phyloP scores from a whole-genome alignment of 768 basidiomycete species.

The Lentinula sp. region DNA sequence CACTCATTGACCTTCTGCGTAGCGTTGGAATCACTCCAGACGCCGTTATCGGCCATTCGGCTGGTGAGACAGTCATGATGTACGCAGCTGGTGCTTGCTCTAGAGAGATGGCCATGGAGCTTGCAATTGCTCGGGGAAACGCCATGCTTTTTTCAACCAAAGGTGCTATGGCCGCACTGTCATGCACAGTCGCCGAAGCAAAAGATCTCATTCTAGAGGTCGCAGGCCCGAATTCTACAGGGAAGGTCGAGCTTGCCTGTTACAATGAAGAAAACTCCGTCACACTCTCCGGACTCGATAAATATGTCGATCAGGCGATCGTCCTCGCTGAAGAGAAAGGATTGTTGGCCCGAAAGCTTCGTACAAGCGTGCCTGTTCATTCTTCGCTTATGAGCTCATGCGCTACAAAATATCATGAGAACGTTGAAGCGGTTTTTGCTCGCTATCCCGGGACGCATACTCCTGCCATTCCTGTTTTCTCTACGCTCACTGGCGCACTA shows the following conservation, averaged over 20 bases:
- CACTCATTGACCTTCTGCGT: constrained; percentile 32
- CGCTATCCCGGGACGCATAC: constrained; percentile 20
- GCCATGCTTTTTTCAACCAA: constrained; percentile 24
- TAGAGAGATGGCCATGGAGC: constrained; percentile 33
- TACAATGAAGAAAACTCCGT: constrained; percentile 32
- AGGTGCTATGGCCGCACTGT: constrained; percentile 39
- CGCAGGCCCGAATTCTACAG: constrained; percentile 11
- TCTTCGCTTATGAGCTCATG: constrained; percentile 30
- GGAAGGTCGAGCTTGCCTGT: constrained; percentile 27
- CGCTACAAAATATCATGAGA: constrained; percentile 17
- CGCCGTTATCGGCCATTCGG: constrained; percentile 37
- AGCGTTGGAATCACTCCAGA: constrained; percentile 30
- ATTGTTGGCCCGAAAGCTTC: constrained; percentile 29
- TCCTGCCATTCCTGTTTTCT: constrained; percentile 27
- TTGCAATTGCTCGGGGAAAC: constrained; percentile 34
- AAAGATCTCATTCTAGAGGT: constrained; percentile 16
- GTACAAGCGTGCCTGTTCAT: constrained; percentile 32
- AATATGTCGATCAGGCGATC: constrained; percentile 23
- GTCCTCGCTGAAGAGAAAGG: constrained; percentile 18
- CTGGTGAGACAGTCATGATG: constrained; percentile 37
- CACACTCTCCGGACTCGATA: constrained; percentile 26
- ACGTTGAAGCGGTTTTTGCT: constrained; percentile 25
- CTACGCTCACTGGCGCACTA: constrained; percentile 25
- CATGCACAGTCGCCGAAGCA: constrained; percentile 24
- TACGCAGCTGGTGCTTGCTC: constrained; percentile 20